Conservation (phyloP, 2,329 filamentous ascomycete species). For the Microdochium nivale region DNA sequence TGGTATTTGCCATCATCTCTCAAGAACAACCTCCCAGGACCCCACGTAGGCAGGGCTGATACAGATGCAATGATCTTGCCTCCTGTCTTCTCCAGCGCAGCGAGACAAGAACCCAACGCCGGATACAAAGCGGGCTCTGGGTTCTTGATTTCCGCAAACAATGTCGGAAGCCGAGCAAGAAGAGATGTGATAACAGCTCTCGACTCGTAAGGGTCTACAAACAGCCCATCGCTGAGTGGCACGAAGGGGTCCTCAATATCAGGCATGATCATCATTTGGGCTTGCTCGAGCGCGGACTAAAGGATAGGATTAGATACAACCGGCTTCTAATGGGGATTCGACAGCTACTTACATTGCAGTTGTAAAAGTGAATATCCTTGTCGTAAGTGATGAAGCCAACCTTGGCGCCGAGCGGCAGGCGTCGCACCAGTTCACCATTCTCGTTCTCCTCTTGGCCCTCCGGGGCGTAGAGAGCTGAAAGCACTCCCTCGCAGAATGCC, state of each 20-base stretch:
- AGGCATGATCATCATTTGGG: slow-evolving; percentile 98
- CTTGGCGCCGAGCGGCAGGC: slow-evolving; percentile 70
- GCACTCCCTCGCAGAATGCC: slow-evolving; percentile 82
- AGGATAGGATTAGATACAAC: slow-evolving; percentile 7
- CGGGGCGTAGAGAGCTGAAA: slow-evolving; percentile 73
- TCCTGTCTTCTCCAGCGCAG: slow-evolving; percentile 78
- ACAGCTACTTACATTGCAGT: slow-evolving; percentile 61
- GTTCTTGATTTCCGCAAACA: slow-evolving; percentile 84
- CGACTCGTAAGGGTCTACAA: slow-evolving; percentile 89
- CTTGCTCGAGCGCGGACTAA: slow-evolving; percentile 67
- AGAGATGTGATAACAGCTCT: slow-evolving; percentile 76
- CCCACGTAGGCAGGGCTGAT: slow-evolving; percentile 82
- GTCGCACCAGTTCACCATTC: slow-evolving; percentile 42
- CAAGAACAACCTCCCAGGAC: slow-evolving; percentile 75
- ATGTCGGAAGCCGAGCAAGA: slow-evolving; percentile 70
- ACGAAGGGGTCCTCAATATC: slow-evolving; percentile 96
- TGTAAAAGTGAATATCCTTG: slow-evolving; percentile 97
- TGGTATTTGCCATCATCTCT: slow-evolving; percentile 83
- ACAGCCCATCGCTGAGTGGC: slow-evolving; percentile 81
- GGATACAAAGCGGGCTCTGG: slow-evolving; percentile 84
- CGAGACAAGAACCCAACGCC: slow-evolving; percentile 71
- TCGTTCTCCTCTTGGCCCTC: slow-evolving; percentile 45
- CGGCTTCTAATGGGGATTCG: background rate
- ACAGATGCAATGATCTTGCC: slow-evolving; percentile 89
- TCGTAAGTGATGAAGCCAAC: slow-evolving; percentile 95